Conservation (phyloP, 2,329 filamentous ascomycete species). For the Thyridium curvatum region DNA sequence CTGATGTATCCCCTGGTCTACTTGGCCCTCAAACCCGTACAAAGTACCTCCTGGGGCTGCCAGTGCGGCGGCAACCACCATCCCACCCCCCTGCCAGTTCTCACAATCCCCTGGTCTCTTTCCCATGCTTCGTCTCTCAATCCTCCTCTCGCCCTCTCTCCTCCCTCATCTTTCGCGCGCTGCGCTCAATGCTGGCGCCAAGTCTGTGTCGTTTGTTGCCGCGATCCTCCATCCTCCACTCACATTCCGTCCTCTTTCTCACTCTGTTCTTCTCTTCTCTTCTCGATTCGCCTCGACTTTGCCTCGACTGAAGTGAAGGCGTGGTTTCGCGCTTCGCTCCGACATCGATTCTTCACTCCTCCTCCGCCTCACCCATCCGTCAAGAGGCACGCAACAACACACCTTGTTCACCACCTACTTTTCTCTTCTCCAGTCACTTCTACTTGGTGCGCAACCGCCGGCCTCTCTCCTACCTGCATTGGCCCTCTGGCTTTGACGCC, state of each 20-base stretch:
- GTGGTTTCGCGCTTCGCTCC: too few species aligned
- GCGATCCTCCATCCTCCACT: slow-evolving; percentile 1
- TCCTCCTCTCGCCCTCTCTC: slow-evolving; percentile 13
- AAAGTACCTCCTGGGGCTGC: too few species aligned
- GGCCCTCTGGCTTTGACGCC: too few species aligned
- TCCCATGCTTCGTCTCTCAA: slow-evolving; percentile 7
- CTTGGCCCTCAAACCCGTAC: too few species aligned
- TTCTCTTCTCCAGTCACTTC: slow-evolving; percentile 1
- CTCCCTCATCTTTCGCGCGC: slow-evolving; percentile 1
- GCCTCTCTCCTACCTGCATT: too few species aligned
- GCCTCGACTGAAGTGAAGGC: slow-evolving; percentile 2
- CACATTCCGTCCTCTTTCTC: not conserved
- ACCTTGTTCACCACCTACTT: slow-evolving; percentile 1
- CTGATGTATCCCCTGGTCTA: too few species aligned
- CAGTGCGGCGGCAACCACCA: too few species aligned
- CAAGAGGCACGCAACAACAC: not conserved
- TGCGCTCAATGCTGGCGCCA: slow-evolving; percentile 1
- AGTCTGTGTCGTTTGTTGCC: not conserved
- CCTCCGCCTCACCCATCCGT: slow-evolving; percentile 4
- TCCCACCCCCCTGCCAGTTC: too few species aligned
- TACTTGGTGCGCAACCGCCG: too few species aligned
- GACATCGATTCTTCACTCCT: slow-evolving; percentile 1
- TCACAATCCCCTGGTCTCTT: too few species aligned
- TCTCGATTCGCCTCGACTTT: slow-evolving; percentile 3
- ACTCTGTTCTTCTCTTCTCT: not conserved